phyloP scores from a whole-genome alignment of 2,329 filamentous ascomycete genomes.

The Dactylella cylindrospora region DNA sequence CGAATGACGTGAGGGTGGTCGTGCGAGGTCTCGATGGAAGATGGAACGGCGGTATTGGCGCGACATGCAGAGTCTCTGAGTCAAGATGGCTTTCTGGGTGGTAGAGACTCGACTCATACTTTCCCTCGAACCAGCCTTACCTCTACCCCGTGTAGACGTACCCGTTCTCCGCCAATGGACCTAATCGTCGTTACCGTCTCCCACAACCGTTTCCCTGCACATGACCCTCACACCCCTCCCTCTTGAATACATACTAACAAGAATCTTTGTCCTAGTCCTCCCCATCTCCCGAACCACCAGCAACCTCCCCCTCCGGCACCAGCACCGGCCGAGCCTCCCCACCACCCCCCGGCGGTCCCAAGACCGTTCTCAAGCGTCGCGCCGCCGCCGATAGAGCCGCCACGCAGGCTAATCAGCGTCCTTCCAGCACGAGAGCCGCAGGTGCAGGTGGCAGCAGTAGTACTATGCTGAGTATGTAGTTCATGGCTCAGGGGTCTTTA shows the following conservation, averaged over 20 bases:
- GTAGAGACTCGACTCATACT: too few species aligned
- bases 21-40: constrained; percentile 10
- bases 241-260: constrained; percentile 47
- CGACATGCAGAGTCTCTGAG: constrained; percentile 2
- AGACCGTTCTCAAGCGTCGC: constrained; percentile 91
- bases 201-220: not conserved
- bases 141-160: too few species aligned
- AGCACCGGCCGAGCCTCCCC: constrained; percentile 82
- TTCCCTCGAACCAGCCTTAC: too few species aligned
- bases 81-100: too few species aligned
- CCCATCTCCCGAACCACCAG: constrained; percentile 61
- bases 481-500: constrained; percentile 17
- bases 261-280: constrained; percentile 52
- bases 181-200: not conserved
- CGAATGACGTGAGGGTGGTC: constrained; percentile 12
- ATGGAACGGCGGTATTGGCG: constrained; percentile 14
- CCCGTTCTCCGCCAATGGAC: too few species aligned
- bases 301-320: constrained; percentile 59
- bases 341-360: constrained; percentile 85
- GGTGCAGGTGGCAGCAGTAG: constrained; percentile 94
- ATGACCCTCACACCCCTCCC: constrained; percentile 54
- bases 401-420: constrained; percentile 89
- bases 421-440: constrained; percentile 86
- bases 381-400: constrained; percentile 97
- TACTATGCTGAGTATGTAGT: constrained; percentile 88